Base-by-base conservation (phyloP, 202 grass and related monocot species). In the Musa balbisiana region DNA sequence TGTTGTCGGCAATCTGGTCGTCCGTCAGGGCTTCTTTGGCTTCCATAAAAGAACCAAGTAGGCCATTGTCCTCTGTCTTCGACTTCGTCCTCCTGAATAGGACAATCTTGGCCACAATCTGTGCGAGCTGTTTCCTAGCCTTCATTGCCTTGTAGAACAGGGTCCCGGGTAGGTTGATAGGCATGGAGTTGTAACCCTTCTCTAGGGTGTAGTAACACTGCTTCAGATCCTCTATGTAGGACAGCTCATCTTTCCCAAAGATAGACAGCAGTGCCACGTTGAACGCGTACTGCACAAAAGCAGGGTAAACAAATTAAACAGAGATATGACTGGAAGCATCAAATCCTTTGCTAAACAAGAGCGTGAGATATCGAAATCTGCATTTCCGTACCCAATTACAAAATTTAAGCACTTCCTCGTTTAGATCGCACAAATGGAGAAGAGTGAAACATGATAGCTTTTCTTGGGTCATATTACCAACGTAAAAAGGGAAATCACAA, bases 111-210 rank as follows among this genome's bases (percentile, higher is more conserved):
- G 79, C 91, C n/a, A 99, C 91, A 67, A 99, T 88, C 71, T 85
- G 81, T 49, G 85, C 91, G 20, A 99, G 82, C 0, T 85, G 81
- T 74, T 81, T 85, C 15, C 95, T 84, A 11, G 95, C 83, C 82
- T 87, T 95, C 95, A 99, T 99, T 16, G 95, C 88, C 87, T 90
- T 92, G 89, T 90, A 87, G 83, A 99, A 99, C 56, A 95, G 91
- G 9, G 91, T 95, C 19, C 95, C 91, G 0, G 91, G 91, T 23
- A 99, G 73, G 75, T 99, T 95, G 87, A 99, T 90, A 9, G 95
- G 95, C 95, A 99, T 95, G 49, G 95, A 95, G 83, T 99, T 99
- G 80, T 99, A 99, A 16, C 95, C 95, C n/a, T 99, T 95, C 82
- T 99, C 95, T 62, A 99, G 95, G 0, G 85, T 88, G 74, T 92